Conservation (phyloP, 306 rosid species). For the Morella rubra region DNA sequence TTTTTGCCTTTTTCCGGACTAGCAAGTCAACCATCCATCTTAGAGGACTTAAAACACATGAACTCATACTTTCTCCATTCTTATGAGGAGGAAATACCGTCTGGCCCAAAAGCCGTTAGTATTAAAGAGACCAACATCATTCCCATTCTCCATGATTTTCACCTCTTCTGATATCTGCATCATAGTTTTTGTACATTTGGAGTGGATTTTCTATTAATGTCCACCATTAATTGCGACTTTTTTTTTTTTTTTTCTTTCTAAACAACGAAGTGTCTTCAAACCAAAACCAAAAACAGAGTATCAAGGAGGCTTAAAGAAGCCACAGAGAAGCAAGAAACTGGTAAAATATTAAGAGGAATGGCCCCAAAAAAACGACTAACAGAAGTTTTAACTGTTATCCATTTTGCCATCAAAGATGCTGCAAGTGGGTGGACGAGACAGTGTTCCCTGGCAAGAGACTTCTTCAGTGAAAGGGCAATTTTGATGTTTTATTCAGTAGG, state of each 20-base stretch:
- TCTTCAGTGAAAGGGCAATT: neutral
- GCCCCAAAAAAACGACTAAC: neutral
- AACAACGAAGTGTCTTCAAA: too few species aligned
- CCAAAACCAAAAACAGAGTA: too few species aligned
- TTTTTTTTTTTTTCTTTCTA: too few species aligned
- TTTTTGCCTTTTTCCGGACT: neutral
- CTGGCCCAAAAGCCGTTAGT: neutral
- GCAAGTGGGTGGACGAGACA: neutral
- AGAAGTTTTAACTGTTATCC: neutral
- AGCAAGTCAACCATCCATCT: neutral
- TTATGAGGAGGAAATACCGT: neutral
- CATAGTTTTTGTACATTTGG: neutral
- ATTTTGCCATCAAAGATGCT: neutral
- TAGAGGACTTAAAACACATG: neutral
- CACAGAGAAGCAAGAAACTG: too few species aligned
- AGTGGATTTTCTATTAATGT: neutral
- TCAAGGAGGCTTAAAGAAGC: too few species aligned
- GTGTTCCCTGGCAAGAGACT: neutral
- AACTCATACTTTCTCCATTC: neutral
- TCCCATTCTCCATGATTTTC: neutral
- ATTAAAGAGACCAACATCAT: neutral
- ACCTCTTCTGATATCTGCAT: neutral
- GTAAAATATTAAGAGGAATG: too few species aligned
- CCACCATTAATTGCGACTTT: neutral
- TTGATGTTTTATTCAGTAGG: neutral